Base-by-base conservation (phyloP, 2,329 filamentous ascomycete species). In the Rhytidhysteron rufulum region DNA sequence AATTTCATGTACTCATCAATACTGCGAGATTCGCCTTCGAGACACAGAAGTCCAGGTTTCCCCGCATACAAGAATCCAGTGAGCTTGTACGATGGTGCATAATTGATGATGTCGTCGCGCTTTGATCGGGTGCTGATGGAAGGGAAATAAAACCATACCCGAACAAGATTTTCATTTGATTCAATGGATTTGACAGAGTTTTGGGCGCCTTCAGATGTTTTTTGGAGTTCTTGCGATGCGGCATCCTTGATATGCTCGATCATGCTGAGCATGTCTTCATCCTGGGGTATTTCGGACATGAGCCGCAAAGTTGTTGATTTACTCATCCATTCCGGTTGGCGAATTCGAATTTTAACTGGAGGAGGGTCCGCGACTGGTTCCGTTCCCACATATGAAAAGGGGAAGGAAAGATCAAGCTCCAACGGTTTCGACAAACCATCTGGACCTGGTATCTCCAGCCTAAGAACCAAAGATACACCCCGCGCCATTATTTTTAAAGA, bases 81-180 rank as follows among this genome's bases (percentile, higher is more conserved):
- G 1, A 82, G 67, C 2, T 53, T 59, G 53, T 79, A 79, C 0
- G 53, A 48, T 0, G 77, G 72, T 0, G 77, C 77, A 41, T 77
- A 62, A 40, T 68, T 70, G 32, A 82, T 71, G 31, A 82, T 60
- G 47, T 82, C 78, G 47, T 76, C 70, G 34, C 79, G 68, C 50
- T 82, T 82, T 33, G 71, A 69, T 3, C 79, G 72, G 0, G 78
- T 82, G 30, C 73, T 77, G 39, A 82, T 73, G 1, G 77, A 80
- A 0, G 78, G 78, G 45, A 82, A 80, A 57, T 82, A 82, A 52
- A 82, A 82, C 78, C 78, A 82, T 1, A 76, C 78, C 7, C 79
- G 65, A 3, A 77, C 69, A 1, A 75, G 50, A 0, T 68, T 54
- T 0, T 42, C 51, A n/a, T 27, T 4, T 3, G 30, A 9, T 10